Evolutionary conservation across 1,284 basidiomycete genomes (phyloP), one percentile per base, ranked within the genome.

Genomic region (Porphyrellus sp.): DNA sequence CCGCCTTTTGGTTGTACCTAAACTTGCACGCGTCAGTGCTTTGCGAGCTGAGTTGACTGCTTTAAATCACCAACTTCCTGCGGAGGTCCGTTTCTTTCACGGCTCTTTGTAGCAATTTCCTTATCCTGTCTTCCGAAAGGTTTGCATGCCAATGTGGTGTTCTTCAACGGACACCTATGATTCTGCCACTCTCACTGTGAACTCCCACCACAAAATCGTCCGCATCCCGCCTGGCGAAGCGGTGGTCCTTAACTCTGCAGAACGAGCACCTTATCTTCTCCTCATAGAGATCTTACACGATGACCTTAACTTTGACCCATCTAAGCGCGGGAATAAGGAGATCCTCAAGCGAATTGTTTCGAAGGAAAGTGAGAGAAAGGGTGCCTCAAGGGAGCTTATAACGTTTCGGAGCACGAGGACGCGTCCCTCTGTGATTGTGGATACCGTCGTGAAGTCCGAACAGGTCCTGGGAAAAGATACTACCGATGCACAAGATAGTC

Each of bases 131-230:
- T 35, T 55, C 34, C 27, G 44, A 48, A 62, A 94, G 86, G 83
- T 94, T n/a, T 98, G 95, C 71, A 92, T 98, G 84, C 95, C 94
- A 24, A 82, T 97, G 75, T 98, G 95, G 95, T 98, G 94, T 66
- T 74, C 82, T 12, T 89, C 91, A 9, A 85, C 83, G 30, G 86
- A 86, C 69, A 71, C 63, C 47, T 74, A 77, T 34, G 67, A 67
- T 50, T 64, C 71, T 12, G 69, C 71, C 61, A 15, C 49, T 2
- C 23, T 33, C 34, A 30, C 62, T 71, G 53, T 62, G 74, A 43
- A 48, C 42, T 83, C 87, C 8, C 96, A 99, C 68, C 95, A 98
- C 67, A 86, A 93, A 34, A 93, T 99, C 49, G 93, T 99, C 38
- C 86, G 97, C 60, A 97, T 99, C 69, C 95, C 95, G 16, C 96